Percentiles rank a stretch among this genome's conserved stretches.
phyloP scores from a whole-genome alignment of 2,329 filamentous ascomycete species.

The Cladosporium sp. region DNA sequence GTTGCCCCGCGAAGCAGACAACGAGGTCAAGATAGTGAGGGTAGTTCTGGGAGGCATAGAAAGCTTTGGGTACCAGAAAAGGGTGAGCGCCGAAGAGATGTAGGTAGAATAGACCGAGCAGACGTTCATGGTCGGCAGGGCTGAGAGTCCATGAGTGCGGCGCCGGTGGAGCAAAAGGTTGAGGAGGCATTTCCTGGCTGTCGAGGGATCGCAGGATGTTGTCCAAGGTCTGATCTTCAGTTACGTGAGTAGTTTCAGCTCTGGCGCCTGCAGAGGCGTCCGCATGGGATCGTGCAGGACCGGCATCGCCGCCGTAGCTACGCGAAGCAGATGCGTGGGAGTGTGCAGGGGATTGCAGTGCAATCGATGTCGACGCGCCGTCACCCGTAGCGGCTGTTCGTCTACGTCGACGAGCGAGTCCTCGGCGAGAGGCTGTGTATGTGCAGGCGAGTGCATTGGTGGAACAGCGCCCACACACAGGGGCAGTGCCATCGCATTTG shows the following conservation, averaged over 20 bases:
- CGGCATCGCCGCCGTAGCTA: not conserved
- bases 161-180: slow-evolving; percentile 35
- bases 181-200: not conserved
- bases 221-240: not conserved
- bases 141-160: slow-evolving; percentile 16
- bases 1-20: slow-evolving; percentile 59
- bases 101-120: slow-evolving; percentile 58
- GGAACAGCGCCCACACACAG: slow-evolving; percentile 66
- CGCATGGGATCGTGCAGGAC: slow-evolving; percentile 26
- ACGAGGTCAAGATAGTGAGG: slow-evolving; percentile 53
- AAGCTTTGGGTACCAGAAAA: slow-evolving; percentile 53
- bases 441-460: slow-evolving; percentile 62
- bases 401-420: slow-evolving; percentile 61
- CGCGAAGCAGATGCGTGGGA: not conserved
- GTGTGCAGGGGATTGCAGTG: not conserved
- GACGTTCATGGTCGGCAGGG: slow-evolving; percentile 36
- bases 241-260: not conserved
- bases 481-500: slow-evolving; percentile 71
- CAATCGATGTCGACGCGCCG: not conserved
- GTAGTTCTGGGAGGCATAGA: slow-evolving; percentile 43
- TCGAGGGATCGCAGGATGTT: not conserved
- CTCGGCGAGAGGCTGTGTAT: slow-evolving; percentile 73
- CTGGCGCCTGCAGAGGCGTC: not conserved
- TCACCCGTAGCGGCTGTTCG: slow-evolving; percentile 30
- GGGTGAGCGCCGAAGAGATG: slow-evolving; percentile 59